Evolutionary conservation across 768 basidiomycete species (phyloP).

Genomic region (Suillus americanus): DNA sequence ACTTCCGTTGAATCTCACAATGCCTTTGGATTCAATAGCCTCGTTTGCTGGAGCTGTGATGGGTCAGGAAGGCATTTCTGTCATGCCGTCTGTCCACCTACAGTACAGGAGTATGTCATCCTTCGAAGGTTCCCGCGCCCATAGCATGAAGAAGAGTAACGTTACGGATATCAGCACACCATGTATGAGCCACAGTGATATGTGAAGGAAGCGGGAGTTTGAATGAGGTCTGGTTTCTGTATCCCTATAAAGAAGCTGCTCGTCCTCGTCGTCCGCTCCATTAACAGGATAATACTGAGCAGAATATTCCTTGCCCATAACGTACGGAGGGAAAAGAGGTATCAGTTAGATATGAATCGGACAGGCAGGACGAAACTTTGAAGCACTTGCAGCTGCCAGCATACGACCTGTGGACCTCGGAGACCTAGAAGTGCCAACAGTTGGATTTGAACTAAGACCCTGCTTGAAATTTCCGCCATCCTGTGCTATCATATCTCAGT

Average conservation of each 20-base stretch:
- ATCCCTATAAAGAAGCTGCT: background rate
- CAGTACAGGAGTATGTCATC: background rate
- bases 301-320: background rate
- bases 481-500: background rate
- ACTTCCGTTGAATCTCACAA: constrained; percentile 2
- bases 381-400: background rate
- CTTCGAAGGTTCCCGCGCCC: background rate
- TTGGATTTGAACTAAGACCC: background rate
- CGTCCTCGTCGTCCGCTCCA: background rate
- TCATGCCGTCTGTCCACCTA: background rate
- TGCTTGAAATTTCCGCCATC: background rate
- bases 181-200: constrained; percentile 5
- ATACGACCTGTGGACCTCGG: background rate
- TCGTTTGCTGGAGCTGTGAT: constrained; percentile 1
- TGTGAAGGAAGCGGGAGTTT: background rate
- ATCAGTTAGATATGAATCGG: background rate
- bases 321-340: background rate
- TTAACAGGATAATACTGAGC: background rate
- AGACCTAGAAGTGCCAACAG: background rate
- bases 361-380: background rate
- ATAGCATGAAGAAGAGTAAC: constrained; percentile 10
- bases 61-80: background rate
- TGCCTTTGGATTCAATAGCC: background rate
- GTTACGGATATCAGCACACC: constrained; percentile 1
- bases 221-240: background rate